Percentiles rank a stretch among this genome's conserved stretches.
These are phyloP conservation scores for Tetradesmus obliquus DNA, from an alignment of 139 green algal species.

Conservation along the genomic window DNA sequence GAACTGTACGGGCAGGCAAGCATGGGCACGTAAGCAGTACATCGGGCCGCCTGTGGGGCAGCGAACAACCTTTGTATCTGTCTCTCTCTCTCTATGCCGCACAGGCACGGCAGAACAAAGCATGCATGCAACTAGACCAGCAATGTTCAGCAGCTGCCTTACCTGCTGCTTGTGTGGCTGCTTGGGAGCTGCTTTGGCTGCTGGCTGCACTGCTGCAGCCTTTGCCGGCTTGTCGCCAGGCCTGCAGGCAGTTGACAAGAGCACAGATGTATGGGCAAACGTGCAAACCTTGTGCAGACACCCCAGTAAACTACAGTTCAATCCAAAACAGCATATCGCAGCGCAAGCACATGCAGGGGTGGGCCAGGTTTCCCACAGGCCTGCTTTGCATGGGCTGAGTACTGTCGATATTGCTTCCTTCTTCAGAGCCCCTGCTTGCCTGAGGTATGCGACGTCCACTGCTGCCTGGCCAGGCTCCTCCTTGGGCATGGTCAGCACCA, in stretches of 20 bases:
- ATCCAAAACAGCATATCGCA: no score
- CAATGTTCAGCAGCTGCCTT: not conserved
- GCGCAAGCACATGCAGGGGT: no score
- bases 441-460: conserved; percentile 17
- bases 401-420: not conserved
- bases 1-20: not conserved
- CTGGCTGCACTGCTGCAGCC: not conserved
- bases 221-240: not conserved
- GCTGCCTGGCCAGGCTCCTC: conserved; percentile 47
- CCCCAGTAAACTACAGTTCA: no score
- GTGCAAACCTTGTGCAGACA: no score
- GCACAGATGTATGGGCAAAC: not conserved
- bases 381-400: not conserved
- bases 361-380: no score
- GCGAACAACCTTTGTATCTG: no score
- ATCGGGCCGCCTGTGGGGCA: no score
- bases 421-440: not conserved
- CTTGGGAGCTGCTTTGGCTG: not conserved
- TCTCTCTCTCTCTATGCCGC: no score
- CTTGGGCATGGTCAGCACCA: conserved; percentile 88
- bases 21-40: not conserved
- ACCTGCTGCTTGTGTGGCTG: not conserved
- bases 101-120: not conserved
- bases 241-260: not conserved
- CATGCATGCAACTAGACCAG: not conserved